A percentile compares a stretch with the other conserved stretches of the same genome.
Evolutionary conservation across 345 rosid species (phyloP).

Genomic region (Pistacia integerrima): DNA sequence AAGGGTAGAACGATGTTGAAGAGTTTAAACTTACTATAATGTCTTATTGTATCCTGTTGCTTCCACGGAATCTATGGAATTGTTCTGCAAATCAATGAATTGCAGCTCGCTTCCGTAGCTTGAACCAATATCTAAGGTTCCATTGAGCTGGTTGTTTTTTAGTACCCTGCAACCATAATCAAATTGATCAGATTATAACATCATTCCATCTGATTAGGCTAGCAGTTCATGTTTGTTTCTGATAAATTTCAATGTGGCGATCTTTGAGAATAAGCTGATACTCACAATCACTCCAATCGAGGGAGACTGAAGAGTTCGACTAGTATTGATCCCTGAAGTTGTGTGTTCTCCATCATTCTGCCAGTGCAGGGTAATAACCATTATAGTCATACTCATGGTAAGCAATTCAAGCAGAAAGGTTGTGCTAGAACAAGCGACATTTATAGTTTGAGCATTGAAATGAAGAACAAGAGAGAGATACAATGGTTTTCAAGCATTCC

Average conservation of each 20-base stretch:
- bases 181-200: not conserved
- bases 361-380: not conserved
- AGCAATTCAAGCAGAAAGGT: not conserved
- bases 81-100: conserved; percentile 56
- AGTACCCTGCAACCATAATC: conserved; percentile 42
- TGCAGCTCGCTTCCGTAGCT: conserved; percentile 43
- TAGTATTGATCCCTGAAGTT: conserved; percentile 57
- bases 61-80: conserved; percentile 33
- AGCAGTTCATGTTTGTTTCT: not conserved
- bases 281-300: conserved; percentile 70
- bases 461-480: not conserved
- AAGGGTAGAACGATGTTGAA: not conserved
- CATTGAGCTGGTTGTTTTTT: conserved; percentile 50
- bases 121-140: conserved; percentile 55
- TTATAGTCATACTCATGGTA: not conserved
- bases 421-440: too few relatives aligned
- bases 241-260: not conserved
- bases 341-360: conserved; percentile 68
- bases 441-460: not conserved
- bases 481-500: not conserved
- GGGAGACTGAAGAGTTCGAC: conserved; percentile 45
- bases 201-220: not conserved
- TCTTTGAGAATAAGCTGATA: not conserved
- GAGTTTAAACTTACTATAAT: conserved; percentile 48
- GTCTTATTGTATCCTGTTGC: conserved; percentile 8